Percentiles rank a stretch among this genome's conserved stretches.
These are phyloP conservation scores for Amphibolis antarctica DNA, from an alignment of 106 monocot genomes.

Conservation along the genomic window DNA sequence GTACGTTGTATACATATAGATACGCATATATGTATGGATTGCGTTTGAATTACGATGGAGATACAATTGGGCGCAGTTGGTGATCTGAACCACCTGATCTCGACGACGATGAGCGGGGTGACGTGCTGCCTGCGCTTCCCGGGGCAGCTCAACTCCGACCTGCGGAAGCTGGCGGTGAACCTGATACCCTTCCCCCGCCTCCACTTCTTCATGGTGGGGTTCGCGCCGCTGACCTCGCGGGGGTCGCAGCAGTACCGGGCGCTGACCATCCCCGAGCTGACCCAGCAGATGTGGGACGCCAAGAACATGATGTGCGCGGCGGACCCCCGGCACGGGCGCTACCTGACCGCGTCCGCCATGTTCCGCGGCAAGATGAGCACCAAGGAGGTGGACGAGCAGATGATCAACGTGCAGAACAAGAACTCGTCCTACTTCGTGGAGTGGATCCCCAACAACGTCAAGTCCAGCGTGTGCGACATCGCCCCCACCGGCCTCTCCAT, in stretches of 20 bases:
- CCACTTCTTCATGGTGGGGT: constrained; percentile 72
- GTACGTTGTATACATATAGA: no score
- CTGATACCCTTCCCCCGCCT: constrained; percentile 68
- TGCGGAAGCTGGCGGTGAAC: constrained; percentile 51
- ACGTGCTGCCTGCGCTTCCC: constrained; percentile 55
- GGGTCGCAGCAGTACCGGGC: constrained; percentile 61
- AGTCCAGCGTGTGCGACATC: constrained; percentile 66
- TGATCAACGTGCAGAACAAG: constrained; percentile 57
- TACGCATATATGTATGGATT: no score
- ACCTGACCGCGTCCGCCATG: constrained; percentile 52
- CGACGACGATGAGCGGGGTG: constrained; percentile 36
- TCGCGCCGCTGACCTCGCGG: constrained; percentile 53
- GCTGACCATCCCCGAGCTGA: constrained; percentile 51
- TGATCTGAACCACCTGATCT: constrained; percentile 28
- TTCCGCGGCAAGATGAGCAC: constrained; percentile 42
- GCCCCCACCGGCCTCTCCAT: no score
- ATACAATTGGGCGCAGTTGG: no score
- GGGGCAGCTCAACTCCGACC: constrained; percentile 52
- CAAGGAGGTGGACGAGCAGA: constrained; percentile 45
- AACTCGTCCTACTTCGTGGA: constrained; percentile 74
- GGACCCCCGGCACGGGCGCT: constrained; percentile 58
- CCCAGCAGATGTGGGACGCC: constrained; percentile 69
- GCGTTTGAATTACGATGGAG: no score
- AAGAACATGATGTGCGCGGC: constrained; percentile 76
- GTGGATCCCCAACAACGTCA: constrained; percentile 82